A percentile compares a stretch with the other conserved stretches of the same genome.
Conservation (phyloP, 345 rosid species). For the Pistacia atlantica region DNA sequence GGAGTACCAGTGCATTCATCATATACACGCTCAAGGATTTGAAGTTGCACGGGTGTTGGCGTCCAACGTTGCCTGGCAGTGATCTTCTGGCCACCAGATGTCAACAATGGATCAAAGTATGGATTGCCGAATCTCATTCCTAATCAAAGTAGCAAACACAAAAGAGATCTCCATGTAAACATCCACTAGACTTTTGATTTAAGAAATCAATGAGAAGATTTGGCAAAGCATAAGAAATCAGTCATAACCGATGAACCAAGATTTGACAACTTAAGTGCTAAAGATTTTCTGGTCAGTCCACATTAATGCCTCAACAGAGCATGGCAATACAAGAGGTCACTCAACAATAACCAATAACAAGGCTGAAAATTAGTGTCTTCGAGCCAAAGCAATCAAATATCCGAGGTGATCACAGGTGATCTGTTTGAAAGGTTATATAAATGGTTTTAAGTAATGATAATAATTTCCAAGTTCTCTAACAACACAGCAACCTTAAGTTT, state of each 20-base stretch:
- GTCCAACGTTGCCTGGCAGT: constrained; percentile 72
- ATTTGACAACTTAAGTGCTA: too few relatives aligned
- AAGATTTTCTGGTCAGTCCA: too few relatives aligned
- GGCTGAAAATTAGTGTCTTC: too few relatives aligned
- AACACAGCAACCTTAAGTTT: not conserved
- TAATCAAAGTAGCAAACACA: constrained; percentile 12
- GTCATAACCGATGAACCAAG: too few relatives aligned
- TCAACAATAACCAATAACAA: too few relatives aligned
- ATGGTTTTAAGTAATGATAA: not conserved
- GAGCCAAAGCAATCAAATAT: too few relatives aligned
- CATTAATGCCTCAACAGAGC: too few relatives aligned
- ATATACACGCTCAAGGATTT: constrained; percentile 59
- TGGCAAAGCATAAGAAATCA: too few relatives aligned
- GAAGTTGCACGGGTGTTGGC: constrained; percentile 61
- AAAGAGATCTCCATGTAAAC: not conserved
- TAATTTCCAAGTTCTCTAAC: not conserved
- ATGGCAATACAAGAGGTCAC: too few relatives aligned
- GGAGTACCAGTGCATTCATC: constrained; percentile 60
- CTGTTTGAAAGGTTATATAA: too few relatives aligned
- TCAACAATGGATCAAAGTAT: constrained; percentile 43
- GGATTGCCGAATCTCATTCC: constrained; percentile 46
- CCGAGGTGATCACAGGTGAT: too few relatives aligned
- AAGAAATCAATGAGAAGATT: too few relatives aligned
- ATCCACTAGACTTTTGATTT: not conserved
- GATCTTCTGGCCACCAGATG: constrained; percentile 46